Evolutionary conservation across 345 rosid species (phyloP).

Genomic region (Euclidium syriacum): DNA sequence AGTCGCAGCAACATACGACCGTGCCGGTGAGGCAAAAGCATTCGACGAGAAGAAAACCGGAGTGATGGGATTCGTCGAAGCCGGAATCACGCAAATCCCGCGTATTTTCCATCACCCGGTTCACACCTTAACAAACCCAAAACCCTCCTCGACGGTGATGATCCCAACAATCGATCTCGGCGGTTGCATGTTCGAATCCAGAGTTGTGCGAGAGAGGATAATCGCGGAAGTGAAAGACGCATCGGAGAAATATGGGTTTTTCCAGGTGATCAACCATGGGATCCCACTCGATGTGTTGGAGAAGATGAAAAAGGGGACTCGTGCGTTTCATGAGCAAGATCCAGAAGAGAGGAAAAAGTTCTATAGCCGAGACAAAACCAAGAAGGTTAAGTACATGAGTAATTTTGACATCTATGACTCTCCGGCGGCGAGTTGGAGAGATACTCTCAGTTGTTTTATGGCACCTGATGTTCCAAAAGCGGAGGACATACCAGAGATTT

Average conservation of each 20-base stretch:
- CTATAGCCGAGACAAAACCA: slow-evolving; percentile 14
- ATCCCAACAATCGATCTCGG: slow-evolving; percentile 26
- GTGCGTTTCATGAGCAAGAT: slow-evolving; percentile 31
- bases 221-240: slow-evolving; percentile 8
- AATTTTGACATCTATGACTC: slow-evolving; percentile 33
- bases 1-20: no score
- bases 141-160: neutral
- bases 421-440: slow-evolving; percentile 38
- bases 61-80: slow-evolving; percentile 33
- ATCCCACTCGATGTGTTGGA: slow-evolving; percentile 1
- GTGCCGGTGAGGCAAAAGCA: slow-evolving; percentile 17
- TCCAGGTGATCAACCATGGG: slow-evolving; percentile 29
- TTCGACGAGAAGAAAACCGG: slow-evolving; percentile 31
- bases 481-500: slow-evolving; percentile 35
- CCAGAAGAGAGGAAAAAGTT: slow-evolving; percentile 6
- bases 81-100: slow-evolving; percentile 20
- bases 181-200: slow-evolving; percentile 12
- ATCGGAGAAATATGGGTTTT: slow-evolving; percentile 18
- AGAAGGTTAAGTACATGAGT: neutral
- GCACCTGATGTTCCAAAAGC: slow-evolving; percentile 26
- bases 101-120: slow-evolving; percentile 23
- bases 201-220: neutral
- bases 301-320: slow-evolving; percentile 10
- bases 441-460: slow-evolving; percentile 20
- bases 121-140: neutral